phyloP scores from a whole-genome alignment of 805 yeast species.

The Komagataella mondaviorum region DNA sequence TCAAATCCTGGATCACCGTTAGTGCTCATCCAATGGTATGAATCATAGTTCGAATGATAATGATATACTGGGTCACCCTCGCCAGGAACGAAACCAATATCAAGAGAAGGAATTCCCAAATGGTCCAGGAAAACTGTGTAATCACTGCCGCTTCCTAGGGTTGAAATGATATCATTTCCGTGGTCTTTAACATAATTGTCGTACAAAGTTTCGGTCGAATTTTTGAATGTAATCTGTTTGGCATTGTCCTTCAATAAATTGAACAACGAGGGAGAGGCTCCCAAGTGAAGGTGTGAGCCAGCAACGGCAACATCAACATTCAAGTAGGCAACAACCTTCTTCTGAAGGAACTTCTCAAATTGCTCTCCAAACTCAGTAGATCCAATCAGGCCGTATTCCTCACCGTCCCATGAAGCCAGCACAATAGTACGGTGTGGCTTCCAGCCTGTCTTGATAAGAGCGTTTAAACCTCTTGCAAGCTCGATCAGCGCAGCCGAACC shows the following conservation, averaged over 20 bases:
- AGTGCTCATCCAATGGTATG: slow-evolving; percentile 54
- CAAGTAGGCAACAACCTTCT: slow-evolving; percentile 48
- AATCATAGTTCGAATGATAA: slow-evolving; percentile 66
- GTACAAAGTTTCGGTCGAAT: slow-evolving; percentile 14
- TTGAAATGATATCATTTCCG: slow-evolving; percentile 20
- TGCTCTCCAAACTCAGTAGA: slow-evolving; percentile 71
- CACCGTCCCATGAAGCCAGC: slow-evolving; percentile 76
- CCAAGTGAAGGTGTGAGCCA: slow-evolving; percentile 37
- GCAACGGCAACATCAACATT: slow-evolving; percentile 55
- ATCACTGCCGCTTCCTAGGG: slow-evolving; percentile 63
- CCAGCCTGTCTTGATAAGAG: slow-evolving; percentile 46
- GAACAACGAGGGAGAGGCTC: slow-evolving; percentile 48
- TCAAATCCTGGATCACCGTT: slow-evolving; percentile 50
- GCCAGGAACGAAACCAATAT: slow-evolving; percentile 36
- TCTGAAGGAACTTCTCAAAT: slow-evolving; percentile 27
- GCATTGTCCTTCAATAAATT: slow-evolving; percentile 29
- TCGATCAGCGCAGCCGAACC: slow-evolving; percentile 59
- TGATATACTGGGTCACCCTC: slow-evolving; percentile 49
- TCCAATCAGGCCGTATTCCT: slow-evolving; percentile 60
- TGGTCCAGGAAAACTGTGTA: slow-evolving; percentile 48
- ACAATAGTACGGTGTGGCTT: slow-evolving; percentile 58
- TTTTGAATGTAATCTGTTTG: slow-evolving; percentile 33
- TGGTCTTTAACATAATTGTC: slow-evolving; percentile 20
- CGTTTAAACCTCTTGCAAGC: slow-evolving; percentile 44
- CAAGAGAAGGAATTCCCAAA: slow-evolving; percentile 47